phyloP scores from a whole-genome alignment of 495 filamentous ascomycete species.

The Podospora australis region DNA sequence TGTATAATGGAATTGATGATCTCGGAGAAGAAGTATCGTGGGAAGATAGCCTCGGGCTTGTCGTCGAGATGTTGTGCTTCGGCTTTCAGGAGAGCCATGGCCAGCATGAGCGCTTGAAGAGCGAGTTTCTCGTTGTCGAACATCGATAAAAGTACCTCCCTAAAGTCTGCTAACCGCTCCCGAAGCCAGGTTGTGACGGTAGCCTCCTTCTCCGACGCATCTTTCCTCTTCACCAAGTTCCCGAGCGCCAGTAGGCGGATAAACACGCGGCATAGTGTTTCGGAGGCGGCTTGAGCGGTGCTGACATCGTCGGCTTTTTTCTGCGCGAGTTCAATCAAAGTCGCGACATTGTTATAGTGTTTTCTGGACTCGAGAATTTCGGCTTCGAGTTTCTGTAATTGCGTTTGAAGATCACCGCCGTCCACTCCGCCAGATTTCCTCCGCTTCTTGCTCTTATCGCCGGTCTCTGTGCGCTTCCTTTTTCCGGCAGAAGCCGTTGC shows the following conservation, averaged over 20 bases:
- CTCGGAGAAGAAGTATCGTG: constrained; percentile 52
- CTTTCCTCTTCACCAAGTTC: constrained; percentile 55
- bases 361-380: constrained; percentile 77
- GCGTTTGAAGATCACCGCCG: constrained; percentile 38
- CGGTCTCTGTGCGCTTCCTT: constrained; percentile 41
- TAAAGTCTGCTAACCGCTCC: constrained; percentile 64
- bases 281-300: constrained; percentile 52
- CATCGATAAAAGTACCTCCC: constrained; percentile 47
- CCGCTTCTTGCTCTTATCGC: constrained; percentile 43
- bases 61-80: constrained; percentile 57
- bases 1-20: constrained; percentile 60
- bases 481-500: constrained; percentile 28
- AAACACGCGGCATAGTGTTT: constrained; percentile 86
- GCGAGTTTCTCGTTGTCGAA: constrained; percentile 47
- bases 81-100: constrained; percentile 78
- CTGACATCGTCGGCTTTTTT: constrained; percentile 29
- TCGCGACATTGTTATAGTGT: constrained; percentile 88
- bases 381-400: constrained; percentile 63
- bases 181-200: constrained; percentile 75
- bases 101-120: constrained; percentile 61
- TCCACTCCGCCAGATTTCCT: constrained; percentile 35
- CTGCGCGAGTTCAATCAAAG: constrained; percentile 56
- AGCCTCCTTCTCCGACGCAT: constrained; percentile 61
- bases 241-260: constrained; percentile 73
- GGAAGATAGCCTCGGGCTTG: constrained; percentile 59